These are phyloP conservation scores for Wakefieldia striispora DNA, from an alignment of 768 basidiomycete species.

Conservation along the genomic window DNA sequence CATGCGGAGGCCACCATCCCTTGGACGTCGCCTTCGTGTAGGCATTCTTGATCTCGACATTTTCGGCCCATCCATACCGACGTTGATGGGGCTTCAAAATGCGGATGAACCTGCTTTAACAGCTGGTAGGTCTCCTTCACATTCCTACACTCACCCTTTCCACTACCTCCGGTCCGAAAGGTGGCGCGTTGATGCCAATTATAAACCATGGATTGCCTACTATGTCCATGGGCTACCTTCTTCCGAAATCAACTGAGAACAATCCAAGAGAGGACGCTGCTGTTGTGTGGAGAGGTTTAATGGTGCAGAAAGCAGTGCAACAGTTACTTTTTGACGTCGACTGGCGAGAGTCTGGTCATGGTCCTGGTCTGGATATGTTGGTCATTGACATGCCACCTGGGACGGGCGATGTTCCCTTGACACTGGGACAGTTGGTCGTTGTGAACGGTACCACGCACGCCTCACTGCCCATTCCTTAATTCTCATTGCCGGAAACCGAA, in stretches of 20 bases:
- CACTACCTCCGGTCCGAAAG: slow-evolving; percentile 35
- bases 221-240: slow-evolving; percentile 97
- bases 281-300: slow-evolving; percentile 93
- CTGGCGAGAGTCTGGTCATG: slow-evolving; percentile 51
- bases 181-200: slow-evolving; percentile 76
- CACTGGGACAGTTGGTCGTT: slow-evolving; percentile 80
- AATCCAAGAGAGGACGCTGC: slow-evolving; percentile 66
- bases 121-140: slow-evolving; percentile 43
- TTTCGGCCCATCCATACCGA: slow-evolving; percentile 93
- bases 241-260: slow-evolving; percentile 53
- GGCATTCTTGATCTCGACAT: slow-evolving; percentile 94
- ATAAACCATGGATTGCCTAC: slow-evolving; percentile 86
- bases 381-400: slow-evolving; percentile 97
- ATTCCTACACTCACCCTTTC: not conserved
- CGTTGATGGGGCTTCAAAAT: slow-evolving; percentile 83
- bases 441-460: slow-evolving; percentile 68
- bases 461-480: not conserved
- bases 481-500: not conserved
- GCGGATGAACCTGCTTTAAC: slow-evolving; percentile 79
- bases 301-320: slow-evolving; percentile 98
- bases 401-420: slow-evolving; percentile 93
- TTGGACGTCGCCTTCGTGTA: slow-evolving; percentile 53
- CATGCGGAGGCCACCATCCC: slow-evolving; percentile 35
- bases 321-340: slow-evolving; percentile 96
- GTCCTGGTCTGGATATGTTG: slow-evolving; percentile 70